phyloP scores from a whole-genome alignment of 257 asterid genomes.

The Nicotiana knightiana region DNA sequence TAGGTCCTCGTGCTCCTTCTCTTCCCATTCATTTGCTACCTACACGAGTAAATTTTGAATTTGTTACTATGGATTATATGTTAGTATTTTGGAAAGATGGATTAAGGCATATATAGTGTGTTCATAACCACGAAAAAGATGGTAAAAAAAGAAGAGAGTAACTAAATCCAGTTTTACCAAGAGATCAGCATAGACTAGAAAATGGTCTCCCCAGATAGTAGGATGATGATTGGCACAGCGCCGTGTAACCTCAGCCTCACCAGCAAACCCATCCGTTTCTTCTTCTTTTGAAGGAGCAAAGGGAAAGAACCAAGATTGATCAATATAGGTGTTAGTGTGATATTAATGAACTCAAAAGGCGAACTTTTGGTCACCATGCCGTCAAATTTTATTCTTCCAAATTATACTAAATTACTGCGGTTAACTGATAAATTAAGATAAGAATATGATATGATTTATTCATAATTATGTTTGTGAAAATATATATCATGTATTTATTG shows the following conservation, averaged over 20 bases:
- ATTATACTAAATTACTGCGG: too few relatives aligned
- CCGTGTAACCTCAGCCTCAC: background rate
- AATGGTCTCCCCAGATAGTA: conserved; percentile 1
- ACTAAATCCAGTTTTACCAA: background rate
- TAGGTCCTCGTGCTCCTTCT: background rate
- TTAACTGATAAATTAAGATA: too few relatives aligned
- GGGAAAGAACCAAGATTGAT: background rate
- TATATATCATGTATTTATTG: too few relatives aligned
- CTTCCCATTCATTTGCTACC: background rate
- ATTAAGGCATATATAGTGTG: background rate
- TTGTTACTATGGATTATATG: background rate
- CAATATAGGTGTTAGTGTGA: background rate
- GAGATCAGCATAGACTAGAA: background rate
- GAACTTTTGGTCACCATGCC: background rate
- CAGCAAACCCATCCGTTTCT: background rate
- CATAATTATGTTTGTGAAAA: too few relatives aligned
- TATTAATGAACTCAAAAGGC: background rate
- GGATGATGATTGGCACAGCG: background rate
- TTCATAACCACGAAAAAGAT: background rate
- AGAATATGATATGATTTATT: too few relatives aligned
- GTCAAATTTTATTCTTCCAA: too few relatives aligned
- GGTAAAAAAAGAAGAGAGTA: background rate
- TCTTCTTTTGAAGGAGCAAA: background rate
- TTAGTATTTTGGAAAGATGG: too few relatives aligned
- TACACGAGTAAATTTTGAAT: background rate